Evolutionary conservation across 495 filamentous ascomycete genomes (phyloP), one percentile per base, ranked within the genome.

Genomic region (Trichoderma parareesei): DNA sequence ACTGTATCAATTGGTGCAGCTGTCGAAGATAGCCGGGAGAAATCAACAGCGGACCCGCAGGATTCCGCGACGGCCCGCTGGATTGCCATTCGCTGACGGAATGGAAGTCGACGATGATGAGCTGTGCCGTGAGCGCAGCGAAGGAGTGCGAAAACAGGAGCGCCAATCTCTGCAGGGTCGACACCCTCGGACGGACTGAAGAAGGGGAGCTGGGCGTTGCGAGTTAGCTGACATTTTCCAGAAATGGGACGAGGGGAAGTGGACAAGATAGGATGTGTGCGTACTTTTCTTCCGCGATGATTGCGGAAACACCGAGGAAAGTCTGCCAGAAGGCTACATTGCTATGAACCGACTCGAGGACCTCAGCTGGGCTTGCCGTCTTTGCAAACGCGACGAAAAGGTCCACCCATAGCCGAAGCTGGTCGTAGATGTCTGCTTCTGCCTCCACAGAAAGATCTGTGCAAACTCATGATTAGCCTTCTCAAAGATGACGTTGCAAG

Each of bases 361-460:
- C 67, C 16, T 69, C 64, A 10, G 62, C 42, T 41, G 68, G 67
- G 14, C 68, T 35, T 9, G 67, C 67, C 10, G 62, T 63, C 35
- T 69, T 67, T 27, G 73, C 69, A 60, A 69, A 77, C 37, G 16
- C 43, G 44, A 82, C 48, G 64, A 75, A 83, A 35, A 63, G 68
- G 14, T 78, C 72, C 13, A 84, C 72, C 80, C 81, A 85, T 1
- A 71, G 66, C 7, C 71, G 68, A 6, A 84, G 41, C 49, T 69
- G 67, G 20, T 69, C 70, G 59, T 79, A 68, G 8, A 75, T 74
- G 14, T 74, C 72, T 11, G 11, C 40, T 41, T 41, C 40, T 5
- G 78, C 74, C 57, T 78, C 76, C 66, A 68, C 62, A n/a, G 65
- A 42, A n/a, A 64, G 65, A 63, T 81, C 73, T 80, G 66, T 40